A percentile compares a stretch with the other conserved stretches of the same genome.
Conservation (phyloP, 1,284 basidiomycete genomes). For the Vanrija sp. region DNA sequence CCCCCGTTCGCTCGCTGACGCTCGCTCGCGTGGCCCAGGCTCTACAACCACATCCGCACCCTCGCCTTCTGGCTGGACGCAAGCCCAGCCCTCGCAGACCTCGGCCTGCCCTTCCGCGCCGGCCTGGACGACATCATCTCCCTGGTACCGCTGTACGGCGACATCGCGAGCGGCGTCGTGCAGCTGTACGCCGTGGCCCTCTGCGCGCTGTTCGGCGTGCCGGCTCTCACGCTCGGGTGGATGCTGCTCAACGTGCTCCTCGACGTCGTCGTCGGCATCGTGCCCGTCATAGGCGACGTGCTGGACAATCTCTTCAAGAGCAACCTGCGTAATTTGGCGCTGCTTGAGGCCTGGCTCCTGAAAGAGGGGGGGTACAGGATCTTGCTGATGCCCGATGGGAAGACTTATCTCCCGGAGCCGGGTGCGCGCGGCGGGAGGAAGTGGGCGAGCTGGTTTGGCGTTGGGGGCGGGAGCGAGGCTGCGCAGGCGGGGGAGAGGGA, state of each 20-base stretch:
- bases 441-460: constrained; percentile 15
- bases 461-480: constrained; percentile 5
- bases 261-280: constrained; percentile 27
- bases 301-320: constrained; percentile 50
- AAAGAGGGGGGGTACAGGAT: constrained; percentile 36
- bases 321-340: constrained; percentile 45
- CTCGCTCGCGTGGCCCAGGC: constrained; percentile 14
- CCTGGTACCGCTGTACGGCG: constrained; percentile 48
- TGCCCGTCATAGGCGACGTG: constrained; percentile 40
- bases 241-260: constrained; percentile 46
- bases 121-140: constrained; percentile 50
- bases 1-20: background rate
- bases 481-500: constrained; percentile 24
- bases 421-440: constrained; percentile 7
- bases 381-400: constrained; percentile 45
- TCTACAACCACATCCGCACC: constrained; percentile 48
- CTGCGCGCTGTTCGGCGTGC: constrained; percentile 44
- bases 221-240: constrained; percentile 25
- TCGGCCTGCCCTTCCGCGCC: constrained; percentile 48
- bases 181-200: constrained; percentile 49
- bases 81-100: constrained; percentile 44
- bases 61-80: constrained; percentile 49
- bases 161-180: constrained; percentile 41
- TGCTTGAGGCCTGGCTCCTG: constrained; percentile 45
- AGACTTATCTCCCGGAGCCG: constrained; percentile 39